Conservation (phyloP, 805 yeast species). For the Candida schatavii region DNA sequence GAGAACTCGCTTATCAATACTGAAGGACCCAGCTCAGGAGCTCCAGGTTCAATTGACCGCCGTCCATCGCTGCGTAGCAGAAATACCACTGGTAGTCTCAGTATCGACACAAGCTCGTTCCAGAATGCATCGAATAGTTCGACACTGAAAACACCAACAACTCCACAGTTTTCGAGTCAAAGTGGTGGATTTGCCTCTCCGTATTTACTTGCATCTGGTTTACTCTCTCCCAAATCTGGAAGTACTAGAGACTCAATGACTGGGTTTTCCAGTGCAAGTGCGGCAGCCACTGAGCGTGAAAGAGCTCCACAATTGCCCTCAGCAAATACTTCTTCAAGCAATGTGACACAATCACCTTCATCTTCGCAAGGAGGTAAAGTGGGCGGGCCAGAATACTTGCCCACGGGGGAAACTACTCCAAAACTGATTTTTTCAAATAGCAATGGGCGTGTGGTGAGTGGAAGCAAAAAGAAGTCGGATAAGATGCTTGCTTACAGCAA, state of each 20-base stretch:
- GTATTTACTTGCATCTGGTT: conserved; percentile 62
- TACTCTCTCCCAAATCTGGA: conserved; percentile 48
- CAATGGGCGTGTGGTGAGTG: conserved; percentile 23
- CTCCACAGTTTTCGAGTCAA: conserved; percentile 29
- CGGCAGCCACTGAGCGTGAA: neutral
- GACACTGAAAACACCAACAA: conserved; percentile 28
- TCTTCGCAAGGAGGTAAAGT: conserved; percentile 1
- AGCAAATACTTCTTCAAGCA: neutral
- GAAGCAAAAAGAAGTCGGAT: conserved; percentile 22
- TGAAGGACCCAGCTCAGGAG: no score
- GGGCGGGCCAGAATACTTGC: neutral
- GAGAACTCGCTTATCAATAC: conserved; percentile 31
- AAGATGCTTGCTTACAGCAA: conserved; percentile 41
- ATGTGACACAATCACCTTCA: conserved; percentile 2
- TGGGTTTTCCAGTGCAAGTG: neutral
- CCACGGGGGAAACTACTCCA: conserved; percentile 14
- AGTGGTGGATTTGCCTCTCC: conserved; percentile 61
- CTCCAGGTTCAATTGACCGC: neutral
- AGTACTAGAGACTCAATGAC: neutral
- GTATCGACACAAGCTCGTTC: conserved; percentile 28
- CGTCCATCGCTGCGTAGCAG: conserved; percentile 5
- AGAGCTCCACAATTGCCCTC: conserved; percentile 2
- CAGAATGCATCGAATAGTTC: conserved; percentile 6
- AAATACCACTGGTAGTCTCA: conserved; percentile 16
- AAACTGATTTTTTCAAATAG: conserved; percentile 21